Evolutionary conservation across 1,284 basidiomycete genomes (phyloP), one percentile per base, ranked within the genome.

Genomic region (Neonothopanus nambi): DNA sequence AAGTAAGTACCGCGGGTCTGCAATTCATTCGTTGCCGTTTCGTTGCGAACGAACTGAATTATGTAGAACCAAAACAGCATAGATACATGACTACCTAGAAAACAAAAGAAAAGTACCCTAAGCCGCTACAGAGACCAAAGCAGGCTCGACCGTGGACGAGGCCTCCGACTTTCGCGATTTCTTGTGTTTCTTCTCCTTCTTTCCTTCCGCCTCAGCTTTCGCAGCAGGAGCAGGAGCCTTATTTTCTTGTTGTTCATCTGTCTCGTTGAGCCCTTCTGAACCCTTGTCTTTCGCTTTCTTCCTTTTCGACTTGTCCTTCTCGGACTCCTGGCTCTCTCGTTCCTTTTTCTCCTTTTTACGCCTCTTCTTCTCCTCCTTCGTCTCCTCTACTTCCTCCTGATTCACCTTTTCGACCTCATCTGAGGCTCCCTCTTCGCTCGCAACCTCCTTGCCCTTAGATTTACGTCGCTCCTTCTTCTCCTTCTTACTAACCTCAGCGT

Each of bases 131-230:
- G 50, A 26, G n/a, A 56, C 24, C 15, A 45, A 24, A 20, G 35
- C 30, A n/a, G 33, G 30, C 12, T 41, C 26, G 15, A n/a, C n/a
- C n/a, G n/a, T n/a, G n/a, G n/a, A n/a, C n/a, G n/a, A n/a, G n/a
- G 26, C 26, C 12, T 28, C 20, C 5, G 50, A 48, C 26, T 54
- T 54, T 5, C 44, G 40, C 15, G 50, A 49, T 35, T 51, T 51
- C 51, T 59, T 65, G 36, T 54, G 51, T 56, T 61, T 63, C 57
- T 65, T 65, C 57, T 69, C 59, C 58, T 67, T 71, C 57, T 61
- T 49, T 18, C 55, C 65, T 49, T 64, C 62, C 50, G 61, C 60
- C 61, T 66, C 66, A 47, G 56, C 33, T 46, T n/a, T n/a, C n/a
- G n/a, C n/a, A n/a, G n/a, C n/a, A n/a, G n/a, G n/a, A n/a, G 30